Percentiles rank a stretch among this genome's conserved stretches.
Evolutionary conservation across 352 stramenopile genomes (phyloP).

Genomic region (Thalassiosira oceanica): DNA sequence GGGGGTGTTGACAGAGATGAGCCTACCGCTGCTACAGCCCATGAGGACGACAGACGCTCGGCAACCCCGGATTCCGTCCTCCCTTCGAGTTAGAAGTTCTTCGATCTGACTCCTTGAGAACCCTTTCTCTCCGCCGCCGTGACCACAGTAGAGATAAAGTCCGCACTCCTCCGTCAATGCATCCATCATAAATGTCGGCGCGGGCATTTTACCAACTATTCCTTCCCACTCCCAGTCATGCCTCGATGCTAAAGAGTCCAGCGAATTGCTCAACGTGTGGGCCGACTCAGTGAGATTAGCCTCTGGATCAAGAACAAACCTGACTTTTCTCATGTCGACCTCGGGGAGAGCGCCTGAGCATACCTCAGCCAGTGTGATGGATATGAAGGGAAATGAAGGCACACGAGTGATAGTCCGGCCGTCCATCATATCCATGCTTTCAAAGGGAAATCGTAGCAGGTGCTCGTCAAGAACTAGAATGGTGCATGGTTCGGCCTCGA

Average conservation of each 20-base stretch:
- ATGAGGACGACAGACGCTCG: conserved; percentile 91
- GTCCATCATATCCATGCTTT: conserved; percentile 69
- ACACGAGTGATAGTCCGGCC: conserved; percentile 62
- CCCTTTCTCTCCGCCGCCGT: conserved; percentile 92
- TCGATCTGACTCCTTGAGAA: conserved; percentile 86
- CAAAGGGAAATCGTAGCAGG: conserved; percentile 80
- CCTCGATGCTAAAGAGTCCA: conserved; percentile 49
- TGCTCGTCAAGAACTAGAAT: conserved; percentile 82
- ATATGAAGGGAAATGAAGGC: conserved; percentile 67
- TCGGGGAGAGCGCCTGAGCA: conserved; percentile 9
- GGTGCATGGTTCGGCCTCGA: conserved; percentile 22
- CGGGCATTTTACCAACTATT: conserved; percentile 65
- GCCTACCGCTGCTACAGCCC: conserved; percentile 93
- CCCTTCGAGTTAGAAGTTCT: conserved; percentile 53
- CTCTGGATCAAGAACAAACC: conserved; percentile 84
- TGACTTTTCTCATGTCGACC: conserved; percentile 53
- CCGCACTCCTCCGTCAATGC: conserved; percentile 81
- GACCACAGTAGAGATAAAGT: conserved; percentile 96
- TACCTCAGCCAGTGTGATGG: conserved; percentile 40
- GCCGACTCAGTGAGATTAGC: conserved; percentile 79
- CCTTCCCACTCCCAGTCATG: conserved; percentile 71
- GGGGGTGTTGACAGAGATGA: conserved; percentile 75
- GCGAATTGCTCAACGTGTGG: conserved; percentile 60
- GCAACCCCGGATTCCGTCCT: conserved; percentile 22
- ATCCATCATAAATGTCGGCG: conserved; percentile 57